Percentiles rank a stretch among this genome's conserved stretches.
Conservation (phyloP, 441 rosid genomes). For the Melastoma candidum region DNA sequence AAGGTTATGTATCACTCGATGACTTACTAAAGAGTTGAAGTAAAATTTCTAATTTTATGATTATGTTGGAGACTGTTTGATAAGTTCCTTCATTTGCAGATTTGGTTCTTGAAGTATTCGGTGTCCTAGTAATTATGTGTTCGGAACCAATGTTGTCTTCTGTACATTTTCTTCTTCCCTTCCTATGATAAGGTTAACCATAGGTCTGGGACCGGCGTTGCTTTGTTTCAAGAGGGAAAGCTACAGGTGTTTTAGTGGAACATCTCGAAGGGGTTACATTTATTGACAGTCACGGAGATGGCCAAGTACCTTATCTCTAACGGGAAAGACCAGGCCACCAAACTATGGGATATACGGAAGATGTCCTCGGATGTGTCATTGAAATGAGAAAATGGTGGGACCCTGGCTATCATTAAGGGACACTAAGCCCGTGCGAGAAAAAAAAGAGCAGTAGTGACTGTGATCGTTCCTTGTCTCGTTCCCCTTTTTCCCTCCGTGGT, state of each 20-base stretch:
- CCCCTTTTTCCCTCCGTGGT: too few relatives aligned
- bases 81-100: too few relatives aligned
- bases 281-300: slow-evolving; percentile 87
- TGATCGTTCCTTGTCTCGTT: too few relatives aligned
- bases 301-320: slow-evolving; percentile 80
- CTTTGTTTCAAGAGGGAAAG: slow-evolving; percentile 47
- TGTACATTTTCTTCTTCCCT: too few relatives aligned
- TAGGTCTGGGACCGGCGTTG: slow-evolving; percentile 99
- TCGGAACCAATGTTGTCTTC: too few relatives aligned
- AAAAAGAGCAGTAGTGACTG: not conserved
- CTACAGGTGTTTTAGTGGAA: slow-evolving; percentile 74
- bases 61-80: too few relatives aligned
- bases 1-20: slow-evolving; percentile 28
- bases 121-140: too few relatives aligned
- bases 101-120: too few relatives aligned
- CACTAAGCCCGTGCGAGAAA: not conserved
- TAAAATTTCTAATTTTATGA: too few relatives aligned
- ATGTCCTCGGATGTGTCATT: slow-evolving; percentile 46
- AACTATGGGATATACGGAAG: slow-evolving; percentile 89
- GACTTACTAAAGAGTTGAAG: too few relatives aligned
- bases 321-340: slow-evolving; percentile 89
- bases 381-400: slow-evolving; percentile 4
- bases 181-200: not conserved
- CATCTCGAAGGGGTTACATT: slow-evolving; percentile 86
- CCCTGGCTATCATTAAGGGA: too few relatives aligned